phyloP scores from a whole-genome alignment of 2,329 filamentous ascomycete genomes.

The Corniculantispora saksenae region DNA sequence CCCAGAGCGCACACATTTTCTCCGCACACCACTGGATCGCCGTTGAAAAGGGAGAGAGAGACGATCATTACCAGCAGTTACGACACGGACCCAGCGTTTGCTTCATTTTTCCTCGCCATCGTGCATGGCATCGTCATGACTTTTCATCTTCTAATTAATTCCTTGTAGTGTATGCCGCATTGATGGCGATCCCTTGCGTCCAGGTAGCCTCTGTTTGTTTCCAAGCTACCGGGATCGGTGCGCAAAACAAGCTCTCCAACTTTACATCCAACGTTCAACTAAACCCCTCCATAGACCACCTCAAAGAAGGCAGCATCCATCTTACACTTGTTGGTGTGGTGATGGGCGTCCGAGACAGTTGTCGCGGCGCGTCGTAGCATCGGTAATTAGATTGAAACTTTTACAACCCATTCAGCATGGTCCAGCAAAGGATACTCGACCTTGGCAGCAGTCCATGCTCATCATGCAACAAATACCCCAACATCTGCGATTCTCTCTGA shows the following conservation, averaged over 20 bases:
- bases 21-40: constrained; percentile 6
- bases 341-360: constrained; percentile 2
- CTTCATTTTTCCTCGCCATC: too few relatives aligned
- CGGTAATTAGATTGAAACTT: constrained; percentile 10
- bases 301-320: too few relatives aligned
- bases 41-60: background rate
- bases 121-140: too few relatives aligned
- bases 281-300: too few relatives aligned
- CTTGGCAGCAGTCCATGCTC: background rate
- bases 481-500: background rate
- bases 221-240: background rate
- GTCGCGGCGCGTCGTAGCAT: background rate
- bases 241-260: background rate
- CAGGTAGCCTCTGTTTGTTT: too few relatives aligned
- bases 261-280: too few relatives aligned
- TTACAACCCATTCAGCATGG: background rate
- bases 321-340: background rate
- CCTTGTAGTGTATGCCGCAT: background rate
- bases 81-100: background rate
- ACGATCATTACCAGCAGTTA: background rate
- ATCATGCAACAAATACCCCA: background rate
- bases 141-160: too few relatives aligned
- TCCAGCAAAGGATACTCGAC: background rate
- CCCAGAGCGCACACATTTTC: background rate
- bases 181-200: background rate